A percentile compares a stretch with the other conserved stretches of the same genome.
phyloP scores from a whole-genome alignment of 2,329 filamentous ascomycete genomes.

The Pseudogymnoascus pannorum region DNA sequence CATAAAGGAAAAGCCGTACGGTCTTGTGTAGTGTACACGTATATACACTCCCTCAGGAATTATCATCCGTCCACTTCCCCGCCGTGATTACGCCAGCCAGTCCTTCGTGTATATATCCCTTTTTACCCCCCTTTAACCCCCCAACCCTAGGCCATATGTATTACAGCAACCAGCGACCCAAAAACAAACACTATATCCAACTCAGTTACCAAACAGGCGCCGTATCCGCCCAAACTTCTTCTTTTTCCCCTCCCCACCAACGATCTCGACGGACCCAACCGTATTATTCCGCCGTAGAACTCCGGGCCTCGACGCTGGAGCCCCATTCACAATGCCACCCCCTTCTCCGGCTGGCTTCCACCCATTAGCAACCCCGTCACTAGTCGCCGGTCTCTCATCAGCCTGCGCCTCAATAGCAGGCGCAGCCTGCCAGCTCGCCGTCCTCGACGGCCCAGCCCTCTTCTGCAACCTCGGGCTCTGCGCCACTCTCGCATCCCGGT shows the following conservation, averaged over 20 bases:
- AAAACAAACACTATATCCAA: constrained; percentile 1
- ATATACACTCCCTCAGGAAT: constrained; percentile 3
- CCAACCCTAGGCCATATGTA: neutral
- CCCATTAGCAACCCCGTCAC: neutral
- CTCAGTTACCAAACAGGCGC: constrained; percentile 1
- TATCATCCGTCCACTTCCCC: neutral
- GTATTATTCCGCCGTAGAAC: neutral
- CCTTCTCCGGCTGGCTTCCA: neutral
- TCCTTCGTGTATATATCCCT: neutral
- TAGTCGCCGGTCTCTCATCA: neutral
- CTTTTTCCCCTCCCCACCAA: neutral
- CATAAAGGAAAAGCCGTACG: constrained; percentile 4
- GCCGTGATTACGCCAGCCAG: neutral
- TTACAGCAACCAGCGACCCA: constrained; percentile 2
- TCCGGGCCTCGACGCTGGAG: neutral
- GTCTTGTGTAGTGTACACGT: constrained; percentile 5
- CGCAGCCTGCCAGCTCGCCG: neutral
- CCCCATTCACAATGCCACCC: neutral
- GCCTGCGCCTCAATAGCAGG: neutral
- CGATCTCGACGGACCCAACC: neutral
- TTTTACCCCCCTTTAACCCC: neutral
- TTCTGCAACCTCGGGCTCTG: constrained; percentile 2
- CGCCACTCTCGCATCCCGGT: neutral
- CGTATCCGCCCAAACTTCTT: constrained; percentile 1
- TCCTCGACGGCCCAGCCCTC: neutral